These are phyloP conservation scores for Penicillium salamii DNA, from an alignment of 495 filamentous ascomycete species.

Conservation along the genomic window DNA sequence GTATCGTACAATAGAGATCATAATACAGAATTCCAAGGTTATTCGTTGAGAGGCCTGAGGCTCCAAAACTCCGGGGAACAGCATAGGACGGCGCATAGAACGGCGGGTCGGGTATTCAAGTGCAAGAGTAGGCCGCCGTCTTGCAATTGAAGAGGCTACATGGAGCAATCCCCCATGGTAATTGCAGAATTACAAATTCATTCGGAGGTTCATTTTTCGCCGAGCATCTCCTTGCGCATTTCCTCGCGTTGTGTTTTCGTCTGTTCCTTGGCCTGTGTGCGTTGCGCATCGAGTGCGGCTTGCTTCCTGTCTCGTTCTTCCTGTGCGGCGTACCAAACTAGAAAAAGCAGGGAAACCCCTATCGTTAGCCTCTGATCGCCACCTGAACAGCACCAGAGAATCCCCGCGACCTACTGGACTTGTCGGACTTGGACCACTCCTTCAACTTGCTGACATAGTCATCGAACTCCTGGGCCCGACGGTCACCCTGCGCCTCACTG, in stretches of 20 bases:
- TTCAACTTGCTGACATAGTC: constrained; percentile 80
- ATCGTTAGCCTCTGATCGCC: background rate
- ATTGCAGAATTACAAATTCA: no score
- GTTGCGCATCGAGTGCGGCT: constrained; percentile 41
- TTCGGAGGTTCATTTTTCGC: constrained; percentile 31
- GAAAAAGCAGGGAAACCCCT: no score
- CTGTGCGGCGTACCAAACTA: constrained; percentile 74
- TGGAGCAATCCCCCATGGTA: no score
- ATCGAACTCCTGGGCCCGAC: constrained; percentile 79
- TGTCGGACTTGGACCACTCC: constrained; percentile 85
- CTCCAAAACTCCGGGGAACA: no score
- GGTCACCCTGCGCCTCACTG: constrained; percentile 69
- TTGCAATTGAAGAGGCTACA: no score
- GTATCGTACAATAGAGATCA: constrained; percentile 25
- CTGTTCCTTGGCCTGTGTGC: constrained; percentile 49
- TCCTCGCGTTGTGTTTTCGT: constrained; percentile 51
- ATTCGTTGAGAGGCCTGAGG: no score
- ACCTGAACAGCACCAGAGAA: background rate
- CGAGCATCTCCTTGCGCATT: constrained; percentile 52
- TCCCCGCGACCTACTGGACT: constrained; percentile 60
- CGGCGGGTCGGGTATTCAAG: background rate
- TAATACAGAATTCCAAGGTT: no score
- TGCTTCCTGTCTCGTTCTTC: constrained; percentile 56
- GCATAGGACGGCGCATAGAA: no score
- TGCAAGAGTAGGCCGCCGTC: no score